Conservation (phyloP, 129 eudicot species). For the Lonicera japonica region DNA sequence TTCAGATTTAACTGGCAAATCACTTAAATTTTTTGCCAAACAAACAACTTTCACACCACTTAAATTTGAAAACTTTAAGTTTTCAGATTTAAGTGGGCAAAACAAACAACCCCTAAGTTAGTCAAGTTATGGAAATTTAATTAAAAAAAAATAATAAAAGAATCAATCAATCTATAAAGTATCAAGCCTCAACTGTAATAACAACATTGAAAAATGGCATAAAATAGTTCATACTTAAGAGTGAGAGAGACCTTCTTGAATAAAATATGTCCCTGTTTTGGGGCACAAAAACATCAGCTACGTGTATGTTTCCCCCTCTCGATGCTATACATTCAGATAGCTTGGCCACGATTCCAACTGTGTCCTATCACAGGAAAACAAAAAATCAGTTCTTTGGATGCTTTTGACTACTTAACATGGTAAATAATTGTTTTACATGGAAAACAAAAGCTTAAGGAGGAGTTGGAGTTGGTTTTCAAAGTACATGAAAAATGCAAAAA, state of each 20-base stretch:
- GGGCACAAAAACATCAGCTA: constrained; percentile 89
- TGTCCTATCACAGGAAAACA: constrained; percentile 41
- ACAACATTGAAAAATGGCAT: neutral
- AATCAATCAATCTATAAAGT: no score
- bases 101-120: no score
- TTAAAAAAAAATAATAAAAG: neutral
- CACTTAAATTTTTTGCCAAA: no score
- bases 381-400: neutral
- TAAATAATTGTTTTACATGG: no score
- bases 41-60: no score
- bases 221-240: neutral
- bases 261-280: constrained; percentile 78
- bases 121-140: neutral
- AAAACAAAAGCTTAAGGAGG: no score
- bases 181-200: no score
- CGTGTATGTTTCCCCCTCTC: constrained; percentile 83
- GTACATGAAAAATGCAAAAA: no score
- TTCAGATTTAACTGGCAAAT: constrained; percentile 6
- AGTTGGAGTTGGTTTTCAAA: no score
- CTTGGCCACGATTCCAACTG: constrained; percentile 88
- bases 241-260: constrained; percentile 60
- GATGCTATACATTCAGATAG: constrained; percentile 91
- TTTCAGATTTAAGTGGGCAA: no score
- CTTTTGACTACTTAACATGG: no score
- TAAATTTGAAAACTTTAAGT: no score